Evolutionary conservation across 202 grass and related monocot species (phyloP), one percentile per base, ranked within the genome.

Genomic region (Carex arenaria): DNA sequence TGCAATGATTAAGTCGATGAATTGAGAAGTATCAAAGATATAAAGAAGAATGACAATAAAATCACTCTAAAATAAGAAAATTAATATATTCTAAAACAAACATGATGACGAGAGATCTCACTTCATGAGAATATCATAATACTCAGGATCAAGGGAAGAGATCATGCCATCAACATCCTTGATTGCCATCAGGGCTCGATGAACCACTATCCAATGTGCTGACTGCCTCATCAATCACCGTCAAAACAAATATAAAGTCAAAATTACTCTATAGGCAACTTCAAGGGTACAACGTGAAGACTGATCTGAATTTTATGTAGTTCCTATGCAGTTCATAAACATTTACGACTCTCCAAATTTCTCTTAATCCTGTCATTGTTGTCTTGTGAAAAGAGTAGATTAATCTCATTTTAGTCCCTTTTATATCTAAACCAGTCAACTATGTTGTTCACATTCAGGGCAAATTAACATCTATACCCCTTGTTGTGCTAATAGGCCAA

Each of bases 71-170:
- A 57, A 31, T 47, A 22, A 64, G 36, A 86, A 78, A 2, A 54
- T n/a, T 22, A 56, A 69, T 55, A 55, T 2, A 55, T 76, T 56
- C 5, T 19, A 85, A 60, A 87, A 47, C 38, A 45, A 61, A 9
- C 70, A 83, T 59, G 77, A 13, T 5, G 28, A 22, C 51, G 45
- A 76, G 61, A 28, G 17, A n/a, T 64, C 95, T 91, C 77, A 98
- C 95, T 95, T 98, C 95, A 98, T 98, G 55, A 98, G 93, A 80
- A 98, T 98, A 84, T 93, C 95, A 81, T 98, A 95, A 82, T 98
- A 98, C 73, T 98, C 88, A 4, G 93, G 86, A 88, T 99, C 93
- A 66, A 99, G 87, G 9, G 91, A 95, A 86, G 85, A 89, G 88
- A 99, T 86, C 93, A 95, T 98, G 20, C 84, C 86, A 23, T 95